Conservation (phyloP, 306 rosid genomes). For the Fragaria iinumae region DNA sequence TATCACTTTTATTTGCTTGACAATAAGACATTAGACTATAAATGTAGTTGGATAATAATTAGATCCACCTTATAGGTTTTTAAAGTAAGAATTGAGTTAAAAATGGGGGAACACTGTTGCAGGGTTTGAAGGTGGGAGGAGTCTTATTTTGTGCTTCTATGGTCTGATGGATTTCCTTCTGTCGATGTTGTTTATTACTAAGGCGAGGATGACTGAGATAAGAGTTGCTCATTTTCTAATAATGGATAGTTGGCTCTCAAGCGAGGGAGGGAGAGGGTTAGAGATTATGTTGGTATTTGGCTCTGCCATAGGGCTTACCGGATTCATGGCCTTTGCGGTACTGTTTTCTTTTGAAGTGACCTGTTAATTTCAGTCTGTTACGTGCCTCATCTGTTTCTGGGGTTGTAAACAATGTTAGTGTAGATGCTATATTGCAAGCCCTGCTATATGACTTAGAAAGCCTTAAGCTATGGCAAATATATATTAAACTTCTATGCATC, state of each 20-base stretch:
- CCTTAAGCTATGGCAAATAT: background rate
- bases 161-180: background rate
- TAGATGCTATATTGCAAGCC: background rate
- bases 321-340: background rate
- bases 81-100: background rate
- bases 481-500: background rate
- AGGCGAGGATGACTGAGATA: background rate
- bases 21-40: background rate
- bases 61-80: background rate
- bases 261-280: background rate
- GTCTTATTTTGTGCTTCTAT: background rate
- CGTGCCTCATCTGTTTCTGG: background rate
- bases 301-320: background rate
- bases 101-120: background rate
- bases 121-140: background rate
- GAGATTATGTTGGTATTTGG: background rate
- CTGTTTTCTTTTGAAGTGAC: background rate
- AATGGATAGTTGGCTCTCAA: background rate
- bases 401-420: background rate
- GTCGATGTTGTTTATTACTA: background rate
- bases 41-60: background rate
- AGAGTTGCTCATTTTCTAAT: background rate
- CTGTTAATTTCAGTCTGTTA: background rate
- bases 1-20: background rate
- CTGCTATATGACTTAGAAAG: background rate